Evolutionary conservation across 257 asterid species (phyloP), one percentile per base, ranked within the genome.

Genomic region (Perilla frutescens): DNA sequence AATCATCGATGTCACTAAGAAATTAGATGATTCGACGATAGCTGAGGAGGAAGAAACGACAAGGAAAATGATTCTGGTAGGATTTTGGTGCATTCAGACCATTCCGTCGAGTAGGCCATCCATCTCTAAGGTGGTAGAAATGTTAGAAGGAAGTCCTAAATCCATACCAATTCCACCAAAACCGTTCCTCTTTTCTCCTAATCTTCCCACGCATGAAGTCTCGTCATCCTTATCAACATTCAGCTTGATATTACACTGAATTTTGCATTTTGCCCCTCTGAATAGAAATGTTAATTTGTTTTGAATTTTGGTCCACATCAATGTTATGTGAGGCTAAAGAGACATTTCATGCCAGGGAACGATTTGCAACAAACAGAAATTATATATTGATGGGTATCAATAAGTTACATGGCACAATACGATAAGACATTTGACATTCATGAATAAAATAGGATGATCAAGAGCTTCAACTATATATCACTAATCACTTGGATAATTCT

Each of bases 41-140:
- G 78, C 50, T 31, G 86, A 72, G 41, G 86, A 74, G 14, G 81
- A 81, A 54, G 83, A 83, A 66, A 61, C 58, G 1, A 63, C 67
- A 8, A 78, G 72, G 75, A 88, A 85, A 71, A 74, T 88, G 84
- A 45, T 77, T 12, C 66, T 85, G 45, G 82, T 83, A 5, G 90
- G 90, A 3, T 70, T 87, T 29, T 87, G 89, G 89, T 83, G 93
- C 73, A 85, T 85, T 65, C 93, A 84, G 47, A 80, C 82, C 0
- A 44, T 31, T 14, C 87, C 90, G 0, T 49, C 76, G 6, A 86
- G 74, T 1, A 77, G 87, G 26, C 90, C 89, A 43, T 57, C 84
- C 1, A 88, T 82, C 41, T 56, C 73, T 29, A 84, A 80, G 81
- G 87, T 79, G 13, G 84, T 83, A n/a, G 88, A 85, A 36, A 85